Conservation (phyloP, 129 eudicot genomes). For the Centella asiatica region DNA sequence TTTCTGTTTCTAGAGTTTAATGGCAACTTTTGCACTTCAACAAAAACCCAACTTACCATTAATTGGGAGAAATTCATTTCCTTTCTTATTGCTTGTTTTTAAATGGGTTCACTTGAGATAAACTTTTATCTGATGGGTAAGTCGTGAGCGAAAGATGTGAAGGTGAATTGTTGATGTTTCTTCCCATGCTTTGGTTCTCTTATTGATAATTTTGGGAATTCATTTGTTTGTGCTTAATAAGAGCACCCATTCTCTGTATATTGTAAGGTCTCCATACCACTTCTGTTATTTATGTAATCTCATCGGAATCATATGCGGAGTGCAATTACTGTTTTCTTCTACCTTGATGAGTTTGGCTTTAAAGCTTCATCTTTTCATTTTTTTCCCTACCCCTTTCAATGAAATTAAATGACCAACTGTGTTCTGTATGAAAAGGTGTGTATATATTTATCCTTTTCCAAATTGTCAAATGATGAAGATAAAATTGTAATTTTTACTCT, state of each 20-base stretch:
- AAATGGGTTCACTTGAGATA: neutral
- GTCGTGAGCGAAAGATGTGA: too few relatives aligned
- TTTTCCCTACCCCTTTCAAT: neutral
- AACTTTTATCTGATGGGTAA: neutral
- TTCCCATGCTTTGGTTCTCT: neutral
- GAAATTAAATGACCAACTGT: neutral
- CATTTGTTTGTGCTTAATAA: neutral
- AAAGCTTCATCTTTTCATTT: neutral
- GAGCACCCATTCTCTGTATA: too few relatives aligned
- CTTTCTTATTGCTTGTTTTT: neutral
- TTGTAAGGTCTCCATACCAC: neutral
- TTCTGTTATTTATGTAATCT: neutral
- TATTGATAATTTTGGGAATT: neutral
- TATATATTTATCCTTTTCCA: neutral
- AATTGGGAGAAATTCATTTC: conserved; percentile 17
- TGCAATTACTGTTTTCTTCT: neutral
- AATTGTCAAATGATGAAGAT: neutral
- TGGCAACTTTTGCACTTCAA: conserved; percentile 12
- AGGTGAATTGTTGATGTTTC: conserved; percentile 19
- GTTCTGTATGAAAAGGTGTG: neutral
- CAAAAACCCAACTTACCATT: conserved; percentile 12
- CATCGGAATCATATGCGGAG: neutral
- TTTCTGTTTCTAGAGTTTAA: conserved; percentile 8
- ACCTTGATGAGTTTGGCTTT: neutral
- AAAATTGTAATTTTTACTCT: neutral